These are phyloP conservation scores for Coemansia sp. DNA, from an alignment of 192 early-diverging fungal genomes.

Conservation along the genomic window DNA sequence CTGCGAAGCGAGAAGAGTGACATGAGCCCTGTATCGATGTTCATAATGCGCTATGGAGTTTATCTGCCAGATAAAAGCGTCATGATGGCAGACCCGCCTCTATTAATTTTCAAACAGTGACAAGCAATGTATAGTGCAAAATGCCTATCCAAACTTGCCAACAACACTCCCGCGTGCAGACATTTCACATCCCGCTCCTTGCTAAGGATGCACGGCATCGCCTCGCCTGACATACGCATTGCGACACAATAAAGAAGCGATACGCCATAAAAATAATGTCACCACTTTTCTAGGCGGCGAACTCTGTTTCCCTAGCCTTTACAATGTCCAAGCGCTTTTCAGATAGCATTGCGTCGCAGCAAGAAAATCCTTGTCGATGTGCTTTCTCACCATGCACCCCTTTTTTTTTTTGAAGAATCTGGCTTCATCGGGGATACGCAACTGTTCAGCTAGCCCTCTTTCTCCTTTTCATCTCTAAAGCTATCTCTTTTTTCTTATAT, in stretches of 20 bases:
- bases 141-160: background rate
- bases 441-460: background rate
- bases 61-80: background rate
- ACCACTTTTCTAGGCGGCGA: background rate
- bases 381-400: background rate
- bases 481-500: background rate
- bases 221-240: slow-evolving; percentile 6
- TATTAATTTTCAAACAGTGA: background rate
- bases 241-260: background rate
- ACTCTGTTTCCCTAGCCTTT: slow-evolving; percentile 15
- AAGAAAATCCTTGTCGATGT: background rate
- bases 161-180: background rate
- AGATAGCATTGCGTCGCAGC: slow-evolving; percentile 1
- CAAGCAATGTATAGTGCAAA: background rate
- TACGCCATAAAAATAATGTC: background rate
- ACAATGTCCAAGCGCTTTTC: background rate
- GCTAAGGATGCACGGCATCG: slow-evolving; percentile 3
- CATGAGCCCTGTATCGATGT: background rate
- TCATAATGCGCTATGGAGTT: background rate
- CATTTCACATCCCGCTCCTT: slow-evolving; percentile 1
- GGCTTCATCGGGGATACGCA: background rate
- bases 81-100: background rate
- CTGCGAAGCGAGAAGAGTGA: background rate
- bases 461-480: slow-evolving; percentile 5
- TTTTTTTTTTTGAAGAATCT: background rate